A percentile compares a stretch with the other conserved stretches of the same genome.
Evolutionary conservation across 2,329 filamentous ascomycete genomes (phyloP).

Genomic region (Clarireedia monteithiana): DNA sequence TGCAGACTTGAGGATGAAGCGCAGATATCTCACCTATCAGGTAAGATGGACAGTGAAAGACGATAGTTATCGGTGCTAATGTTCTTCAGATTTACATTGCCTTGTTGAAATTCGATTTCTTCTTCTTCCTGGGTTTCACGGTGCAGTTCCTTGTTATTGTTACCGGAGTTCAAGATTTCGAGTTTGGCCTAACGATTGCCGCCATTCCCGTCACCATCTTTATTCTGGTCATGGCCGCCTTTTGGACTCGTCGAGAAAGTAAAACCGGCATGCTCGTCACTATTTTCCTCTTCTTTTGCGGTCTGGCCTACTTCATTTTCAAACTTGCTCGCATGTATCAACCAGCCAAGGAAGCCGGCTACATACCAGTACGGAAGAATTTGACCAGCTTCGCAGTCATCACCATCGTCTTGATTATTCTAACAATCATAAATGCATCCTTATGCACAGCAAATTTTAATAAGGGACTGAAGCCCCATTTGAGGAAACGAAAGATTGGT

Average conservation of each 20-base stretch:
- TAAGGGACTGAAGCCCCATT: conserved; percentile 80
- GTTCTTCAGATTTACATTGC: conserved; percentile 84
- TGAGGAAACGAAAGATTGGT: conserved; percentile 51
- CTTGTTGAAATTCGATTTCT: conserved; percentile 97
- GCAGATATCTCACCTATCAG: conserved; percentile 93
- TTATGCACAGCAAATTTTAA: conserved; percentile 88
- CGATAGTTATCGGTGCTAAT: conserved; percentile 8
- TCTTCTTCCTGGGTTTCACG: conserved; percentile 98
- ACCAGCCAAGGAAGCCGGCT: conserved; percentile 48
- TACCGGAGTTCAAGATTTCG: conserved; percentile 56
- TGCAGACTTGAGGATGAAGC: conserved; percentile 93
- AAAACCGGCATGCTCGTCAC: conserved; percentile 67
- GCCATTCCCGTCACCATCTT: conserved; percentile 87
- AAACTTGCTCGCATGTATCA: conserved; percentile 96
- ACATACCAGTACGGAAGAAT: conserved; percentile 72
- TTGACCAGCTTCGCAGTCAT: conserved; percentile 92
- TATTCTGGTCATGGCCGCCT: conserved; percentile 78
- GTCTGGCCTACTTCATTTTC: conserved; percentile 92
- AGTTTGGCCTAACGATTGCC: conserved; percentile 80
- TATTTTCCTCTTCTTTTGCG: conserved; percentile 82
- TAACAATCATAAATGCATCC: conserved; percentile 81
- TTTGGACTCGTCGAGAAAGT: conserved; percentile 78
- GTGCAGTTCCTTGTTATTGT: conserved; percentile 97
- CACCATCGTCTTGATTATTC: conserved; percentile 78
- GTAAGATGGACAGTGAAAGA: conserved; percentile 39